A percentile compares a stretch with the other conserved stretches of the same genome.
phyloP scores from a whole-genome alignment of 192 early-diverging fungal species.

The Rhizophagus prolifer region DNA sequence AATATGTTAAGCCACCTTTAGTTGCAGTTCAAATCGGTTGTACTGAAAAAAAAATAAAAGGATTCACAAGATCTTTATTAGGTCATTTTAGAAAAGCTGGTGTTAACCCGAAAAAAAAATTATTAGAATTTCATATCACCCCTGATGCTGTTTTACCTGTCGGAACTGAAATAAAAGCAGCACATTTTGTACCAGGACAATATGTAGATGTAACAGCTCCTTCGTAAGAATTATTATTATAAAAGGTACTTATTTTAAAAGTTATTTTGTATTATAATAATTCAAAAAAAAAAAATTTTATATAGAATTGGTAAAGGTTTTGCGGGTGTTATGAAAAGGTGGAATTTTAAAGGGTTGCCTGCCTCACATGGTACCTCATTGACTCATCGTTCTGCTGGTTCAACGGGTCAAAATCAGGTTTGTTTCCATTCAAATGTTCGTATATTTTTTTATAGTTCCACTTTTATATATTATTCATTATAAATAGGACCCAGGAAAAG shows the following conservation, averaged over 20 bases:
- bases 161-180: conserved; percentile 67
- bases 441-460: too few relatives aligned
- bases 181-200: conserved; percentile 95
- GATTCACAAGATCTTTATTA: conserved; percentile 67
- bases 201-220: conserved; percentile 88
- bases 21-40: conserved; percentile 70
- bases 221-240: conserved; percentile 52
- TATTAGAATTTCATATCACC: conserved; percentile 83
- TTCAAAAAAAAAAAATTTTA: neutral
- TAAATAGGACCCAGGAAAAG: conserved; percentile 73
- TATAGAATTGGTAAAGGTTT: conserved; percentile 88
- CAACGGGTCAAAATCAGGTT: conserved; percentile 81
- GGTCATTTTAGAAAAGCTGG: conserved; percentile 73
- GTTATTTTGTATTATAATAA: neutral
- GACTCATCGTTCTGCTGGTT: conserved; percentile 83
- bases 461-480: neutral
- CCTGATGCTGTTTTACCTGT: conserved; percentile 82
- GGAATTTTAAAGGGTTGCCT: conserved; percentile 84
- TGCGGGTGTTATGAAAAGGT: conserved; percentile 97
- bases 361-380: conserved; percentile 96
- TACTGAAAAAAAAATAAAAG: conserved; percentile 51
- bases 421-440: neutral
- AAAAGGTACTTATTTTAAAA: neutral
- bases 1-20: conserved; percentile 46
- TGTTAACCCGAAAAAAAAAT: conserved; percentile 73